Conservation (phyloP, 305 asterid genomes). For the Ajuga reptans region DNA sequence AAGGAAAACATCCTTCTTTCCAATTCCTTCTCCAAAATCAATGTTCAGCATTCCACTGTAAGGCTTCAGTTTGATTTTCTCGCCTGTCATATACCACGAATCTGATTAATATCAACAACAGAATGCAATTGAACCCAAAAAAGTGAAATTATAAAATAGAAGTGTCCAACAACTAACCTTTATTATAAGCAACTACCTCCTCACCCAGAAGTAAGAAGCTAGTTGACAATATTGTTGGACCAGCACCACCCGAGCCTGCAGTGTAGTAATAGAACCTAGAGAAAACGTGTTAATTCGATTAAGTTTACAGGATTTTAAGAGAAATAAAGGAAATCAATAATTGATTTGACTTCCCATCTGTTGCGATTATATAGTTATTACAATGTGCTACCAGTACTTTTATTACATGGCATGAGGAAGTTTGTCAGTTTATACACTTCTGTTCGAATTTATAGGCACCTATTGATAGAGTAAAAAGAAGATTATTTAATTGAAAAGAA, state of each 20-base stretch:
- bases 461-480: too few species aligned
- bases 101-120: not conserved
- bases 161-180: constrained; percentile 40
- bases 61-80: constrained; percentile 62
- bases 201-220: constrained; percentile 93
- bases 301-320: not conserved
- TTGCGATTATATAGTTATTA: not conserved
- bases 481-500: not conserved
- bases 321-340: not conserved
- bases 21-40: constrained; percentile 78
- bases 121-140: not conserved
- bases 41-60: constrained; percentile 83
- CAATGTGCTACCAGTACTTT: not conserved
- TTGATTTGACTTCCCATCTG: not conserved
- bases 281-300: constrained; percentile 9
- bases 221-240: constrained; percentile 83
- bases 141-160: too few species aligned
- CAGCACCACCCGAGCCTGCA: constrained; percentile 97
- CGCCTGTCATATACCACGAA: constrained; percentile 41
- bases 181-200: constrained; percentile 79
- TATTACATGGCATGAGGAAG: not conserved
- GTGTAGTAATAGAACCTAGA: constrained; percentile 84
- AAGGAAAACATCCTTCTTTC: constrained; percentile 74
- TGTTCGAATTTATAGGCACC: not conserved
- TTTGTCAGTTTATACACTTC: not conserved